Base-by-base conservation (phyloP, 2,329 filamentous ascomycete species). In the Botrytis hyacinthi region DNA sequence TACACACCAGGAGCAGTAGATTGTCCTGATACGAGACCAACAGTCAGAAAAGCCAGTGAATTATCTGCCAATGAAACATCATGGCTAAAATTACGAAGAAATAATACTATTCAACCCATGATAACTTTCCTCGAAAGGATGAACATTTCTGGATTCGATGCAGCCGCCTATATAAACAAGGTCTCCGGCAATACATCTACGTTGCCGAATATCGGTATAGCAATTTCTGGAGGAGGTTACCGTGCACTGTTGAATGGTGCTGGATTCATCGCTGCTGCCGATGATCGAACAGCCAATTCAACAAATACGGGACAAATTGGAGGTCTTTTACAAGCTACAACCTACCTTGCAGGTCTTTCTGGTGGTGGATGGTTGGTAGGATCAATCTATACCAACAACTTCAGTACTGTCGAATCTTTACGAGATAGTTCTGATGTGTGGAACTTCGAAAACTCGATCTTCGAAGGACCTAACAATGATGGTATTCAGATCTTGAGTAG, bases 311-410 rank as follows among this genome's bases (percentile, higher is more conserved):
- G 93, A 6, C 92, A 94, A 66, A 85, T 97, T 37, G 93, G 94
- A 69, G 94, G 94, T 6, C 83, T 97, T 76, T 84, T 97, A 75
- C 94, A 97, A 84, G 87, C 92, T 4, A 83, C 93, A 0, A 97
- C 93, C 0, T 97, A 97, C 80, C 81, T 97, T 20, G 87, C 93
- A 3, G 94, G 93, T 14, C 85, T 97, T 4, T 95, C 93, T 12
- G 94, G 94, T 44, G 94, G 94, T 71, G 89, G 91, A 70, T 97
- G 94, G 94, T 85, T 97, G 29, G 88, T 97, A 7, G 93, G 93
- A n/a, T 93, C 91, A 72, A 84, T 97, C 16, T 95, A 89, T 74
- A 85, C 90, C 78, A 90, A 91, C 81, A 97, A 97, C 84, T 97
- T 94, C 81, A 92, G 90, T 16, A 89, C 90, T 0, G 87, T 95